Evolutionary conservation across 495 filamentous ascomycete genomes (phyloP).

Genomic region (Penicillium tannophilum): DNA sequence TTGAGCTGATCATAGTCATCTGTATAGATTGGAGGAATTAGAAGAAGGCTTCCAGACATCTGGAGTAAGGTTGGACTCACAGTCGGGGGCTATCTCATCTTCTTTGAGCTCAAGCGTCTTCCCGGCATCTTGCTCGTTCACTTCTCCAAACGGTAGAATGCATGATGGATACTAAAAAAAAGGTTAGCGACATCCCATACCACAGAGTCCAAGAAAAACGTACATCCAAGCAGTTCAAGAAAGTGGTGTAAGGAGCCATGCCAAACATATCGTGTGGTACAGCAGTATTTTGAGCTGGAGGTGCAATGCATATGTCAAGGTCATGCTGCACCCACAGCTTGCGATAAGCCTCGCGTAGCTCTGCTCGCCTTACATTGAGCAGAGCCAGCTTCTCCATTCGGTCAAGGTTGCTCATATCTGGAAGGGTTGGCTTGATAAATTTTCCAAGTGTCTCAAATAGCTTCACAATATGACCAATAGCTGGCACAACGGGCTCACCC

Average conservation of each 20-base stretch:
- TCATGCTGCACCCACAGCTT: slow-evolving; percentile 35
- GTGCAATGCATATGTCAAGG: slow-evolving; percentile 45
- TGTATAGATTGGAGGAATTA: slow-evolving; percentile 1
- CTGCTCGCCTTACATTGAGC: slow-evolving; percentile 19
- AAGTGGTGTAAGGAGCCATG: slow-evolving; percentile 40
- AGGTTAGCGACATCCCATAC: neutral
- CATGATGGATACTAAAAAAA: slow-evolving; percentile 33
- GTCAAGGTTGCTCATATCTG: slow-evolving; percentile 17
- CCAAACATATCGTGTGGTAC: slow-evolving; percentile 50
- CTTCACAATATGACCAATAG: slow-evolving; percentile 14
- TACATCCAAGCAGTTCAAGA: slow-evolving; percentile 49
- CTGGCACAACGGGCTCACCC: slow-evolving; percentile 25
- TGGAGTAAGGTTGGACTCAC: neutral
- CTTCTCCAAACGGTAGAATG: slow-evolving; percentile 32
- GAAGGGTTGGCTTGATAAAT: slow-evolving; percentile 3
- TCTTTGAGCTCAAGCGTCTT: slow-evolving; percentile 17
- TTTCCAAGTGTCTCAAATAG: slow-evolving; percentile 8
- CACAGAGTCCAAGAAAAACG: slow-evolving; percentile 16
- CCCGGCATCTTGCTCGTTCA: slow-evolving; percentile 14
- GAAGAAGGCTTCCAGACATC: no score
- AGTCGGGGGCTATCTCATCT: neutral
- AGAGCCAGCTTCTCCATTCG: slow-evolving; percentile 21
- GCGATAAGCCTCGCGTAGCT: slow-evolving; percentile 28
- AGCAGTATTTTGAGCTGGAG: slow-evolving; percentile 44
- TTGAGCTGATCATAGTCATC: slow-evolving; percentile 22